phyloP scores from a whole-genome alignment of 176 grass and related monocot species.

The Alopecurus myosuroides region DNA sequence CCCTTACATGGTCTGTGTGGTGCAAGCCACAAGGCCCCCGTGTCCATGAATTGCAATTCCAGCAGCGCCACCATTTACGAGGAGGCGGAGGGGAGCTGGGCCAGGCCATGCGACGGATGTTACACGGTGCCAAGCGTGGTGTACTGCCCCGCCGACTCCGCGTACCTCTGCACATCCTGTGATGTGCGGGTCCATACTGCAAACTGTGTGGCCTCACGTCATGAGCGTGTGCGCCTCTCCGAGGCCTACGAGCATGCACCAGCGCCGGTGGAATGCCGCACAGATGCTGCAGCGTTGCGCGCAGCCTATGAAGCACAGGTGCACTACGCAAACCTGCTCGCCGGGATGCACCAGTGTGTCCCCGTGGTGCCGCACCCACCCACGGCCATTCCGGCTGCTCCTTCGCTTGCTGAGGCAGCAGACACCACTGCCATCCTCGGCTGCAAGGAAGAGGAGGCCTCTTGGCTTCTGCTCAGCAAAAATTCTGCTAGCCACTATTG shows the following conservation, averaged over 20 bases:
- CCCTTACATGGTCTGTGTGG: neutral
- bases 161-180: conserved; percentile 63
- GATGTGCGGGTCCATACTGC: conserved; percentile 54
- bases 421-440: neutral
- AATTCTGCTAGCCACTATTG: neutral
- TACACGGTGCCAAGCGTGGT: conserved; percentile 38
- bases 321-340: conserved; percentile 73
- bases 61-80: neutral
- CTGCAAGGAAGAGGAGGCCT: conserved; percentile 34
- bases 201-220: conserved; percentile 62
- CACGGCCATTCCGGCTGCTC: conserved; percentile 25
- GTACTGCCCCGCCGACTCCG: conserved; percentile 69
- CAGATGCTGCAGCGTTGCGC: conserved; percentile 44
- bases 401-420: neutral
- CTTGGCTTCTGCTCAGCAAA: conserved; percentile 28
- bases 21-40: neutral
- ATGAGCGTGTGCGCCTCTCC: conserved; percentile 65
- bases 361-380: conserved; percentile 40
- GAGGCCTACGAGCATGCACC: conserved; percentile 51
- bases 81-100: conserved; percentile 26
- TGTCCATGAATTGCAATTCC: conserved; percentile 38
- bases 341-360: conserved; percentile 43
- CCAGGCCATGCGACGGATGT: conserved; percentile 46
- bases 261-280: conserved; percentile 36
- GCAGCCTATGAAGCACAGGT: conserved; percentile 51